Base-by-base conservation (phyloP, 768 basidiomycete species). In the Hydnomerulius pinastri region DNA sequence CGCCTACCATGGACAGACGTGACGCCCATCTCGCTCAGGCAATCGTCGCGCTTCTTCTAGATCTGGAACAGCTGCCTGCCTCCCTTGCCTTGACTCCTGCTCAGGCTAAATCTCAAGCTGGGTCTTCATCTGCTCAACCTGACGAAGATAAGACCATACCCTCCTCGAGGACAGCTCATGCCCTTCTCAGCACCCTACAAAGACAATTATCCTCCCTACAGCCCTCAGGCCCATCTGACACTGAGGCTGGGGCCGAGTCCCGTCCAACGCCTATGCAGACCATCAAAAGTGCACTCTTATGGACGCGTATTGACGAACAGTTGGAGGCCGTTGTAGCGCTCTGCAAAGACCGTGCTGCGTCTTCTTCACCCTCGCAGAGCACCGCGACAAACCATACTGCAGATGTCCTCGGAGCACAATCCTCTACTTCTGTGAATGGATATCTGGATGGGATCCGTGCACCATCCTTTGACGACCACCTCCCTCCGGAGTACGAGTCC, bases 271-370 rank as follows among this genome's bases (percentile, higher is more conserved):
- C 82, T 3, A 72, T 73, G 11, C 71, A 76, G 29, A 74, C 63
- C 9, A 80, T 87, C 2, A 83, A 87, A 60, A 70, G 76, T 1
- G 77, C 86, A 1, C 72, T 91, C 11, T 70, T 94, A 0, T 94
- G 91, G 90, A 72, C 80, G 3, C 75, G 78, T 28, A 83, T 93
- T 25, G 89, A 91, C 56, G 76, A 81, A 43, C 80, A 91, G 42
- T 77, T 92, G 2, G 91, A 91, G 56, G 72, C 69, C 13, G 80
- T 93, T 13, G 74, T 85, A 0, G 67, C 77, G 3, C 74, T 92
- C 62, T 90, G 87, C 64, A 82, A 76, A 55, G 79, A 82, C 49
- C 82, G 83, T 17, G 74, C 78, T 4, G 40, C 63, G 20, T 48
- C 54, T 15, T 36, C 39, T 15, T 27, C 42, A 2, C 48, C 21